Percentiles rank a stretch among this genome's conserved stretches.
These are phyloP conservation scores for Pseudogymnoascus sp. DNA, from an alignment of 2,329 filamentous ascomycete species.

Conservation along the genomic window DNA sequence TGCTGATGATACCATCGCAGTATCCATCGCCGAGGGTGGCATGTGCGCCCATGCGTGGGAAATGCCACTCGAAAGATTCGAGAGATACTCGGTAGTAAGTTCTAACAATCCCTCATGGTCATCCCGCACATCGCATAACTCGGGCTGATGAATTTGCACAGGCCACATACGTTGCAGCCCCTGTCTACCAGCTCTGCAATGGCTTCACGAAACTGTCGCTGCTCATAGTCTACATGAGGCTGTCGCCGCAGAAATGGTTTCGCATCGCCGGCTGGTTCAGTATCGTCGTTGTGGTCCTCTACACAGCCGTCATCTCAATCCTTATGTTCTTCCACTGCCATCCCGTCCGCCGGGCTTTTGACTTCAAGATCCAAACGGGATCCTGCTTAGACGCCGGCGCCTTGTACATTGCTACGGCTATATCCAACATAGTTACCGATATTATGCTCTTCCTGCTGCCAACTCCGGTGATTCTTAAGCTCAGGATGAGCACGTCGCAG, in stretches of 20 bases:
- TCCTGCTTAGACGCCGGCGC: constrained; percentile 38
- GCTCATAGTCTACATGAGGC: constrained; percentile 31
- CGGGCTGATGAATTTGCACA: not conserved
- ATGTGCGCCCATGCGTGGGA: constrained; percentile 15
- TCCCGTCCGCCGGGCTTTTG: constrained; percentile 29
- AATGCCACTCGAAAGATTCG: constrained; percentile 14
- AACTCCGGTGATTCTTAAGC: constrained; percentile 36
- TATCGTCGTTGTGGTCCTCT: constrained; percentile 26
- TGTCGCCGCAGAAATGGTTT: constrained; percentile 31
- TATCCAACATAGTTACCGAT: constrained; percentile 40
- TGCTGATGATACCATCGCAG: not conserved
- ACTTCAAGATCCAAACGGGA: constrained; percentile 25
- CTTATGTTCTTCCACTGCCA: constrained; percentile 31
- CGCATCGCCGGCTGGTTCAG: constrained; percentile 25
- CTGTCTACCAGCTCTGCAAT: constrained; percentile 30
- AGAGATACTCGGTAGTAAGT: constrained; percentile 12
- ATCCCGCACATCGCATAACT: not conserved
- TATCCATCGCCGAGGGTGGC: constrained; percentile 5
- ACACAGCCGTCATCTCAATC: constrained; percentile 29
- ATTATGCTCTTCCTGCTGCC: constrained; percentile 39
- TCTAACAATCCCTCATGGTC: not conserved
- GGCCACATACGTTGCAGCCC: constrained; percentile 12
- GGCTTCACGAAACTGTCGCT: constrained; percentile 32
- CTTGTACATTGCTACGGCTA: constrained; percentile 41
- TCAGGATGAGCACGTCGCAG: constrained; percentile 38